A percentile compares a stretch with the other conserved stretches of the same genome.
Evolutionary conservation across 345 rosid species (phyloP).

Genomic region (Euclidium syriacum): DNA sequence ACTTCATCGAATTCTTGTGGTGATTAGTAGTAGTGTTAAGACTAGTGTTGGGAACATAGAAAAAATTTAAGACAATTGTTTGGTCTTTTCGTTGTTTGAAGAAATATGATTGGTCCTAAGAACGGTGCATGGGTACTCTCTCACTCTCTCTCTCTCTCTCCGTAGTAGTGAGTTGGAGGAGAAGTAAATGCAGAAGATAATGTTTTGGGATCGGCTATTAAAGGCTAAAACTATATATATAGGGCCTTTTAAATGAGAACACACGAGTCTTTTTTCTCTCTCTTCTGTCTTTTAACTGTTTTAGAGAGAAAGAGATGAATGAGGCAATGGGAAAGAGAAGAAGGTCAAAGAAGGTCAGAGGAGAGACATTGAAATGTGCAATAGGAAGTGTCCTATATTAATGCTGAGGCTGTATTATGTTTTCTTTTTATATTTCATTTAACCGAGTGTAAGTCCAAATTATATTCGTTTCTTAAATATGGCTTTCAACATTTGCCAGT

Average conservation of each 20-base stretch:
- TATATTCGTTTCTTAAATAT: background rate
- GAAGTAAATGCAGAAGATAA: slow-evolving; percentile 25
- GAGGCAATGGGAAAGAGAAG: slow-evolving; percentile 16
- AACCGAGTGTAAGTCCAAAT: too few species aligned
- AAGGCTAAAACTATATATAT: background rate
- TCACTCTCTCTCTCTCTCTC: background rate
- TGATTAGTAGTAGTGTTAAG: background rate
- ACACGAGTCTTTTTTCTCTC: background rate
- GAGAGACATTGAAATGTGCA: slow-evolving; percentile 16
- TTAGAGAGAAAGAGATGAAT: background rate
- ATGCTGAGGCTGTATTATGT: slow-evolving; percentile 18
- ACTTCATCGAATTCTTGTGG: background rate
- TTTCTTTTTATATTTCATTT: too few species aligned
- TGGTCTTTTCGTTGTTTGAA: background rate
- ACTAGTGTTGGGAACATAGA: slow-evolving; percentile 1
- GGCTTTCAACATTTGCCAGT: slow-evolving; percentile 1
- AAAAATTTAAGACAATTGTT: slow-evolving; percentile 23
- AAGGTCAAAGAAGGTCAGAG: slow-evolving; percentile 27
- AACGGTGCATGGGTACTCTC: slow-evolving; percentile 24
- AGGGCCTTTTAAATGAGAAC: slow-evolving; percentile 7
- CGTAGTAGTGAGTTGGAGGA: slow-evolving; percentile 2
- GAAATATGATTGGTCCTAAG: slow-evolving; percentile 10
- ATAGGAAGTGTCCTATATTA: slow-evolving; percentile 6
- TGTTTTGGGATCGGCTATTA: slow-evolving; percentile 2
- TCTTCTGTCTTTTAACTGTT: background rate